Evolutionary conservation across 306 rosid genomes (phyloP).

Genomic region (Carpinus viminea): DNA sequence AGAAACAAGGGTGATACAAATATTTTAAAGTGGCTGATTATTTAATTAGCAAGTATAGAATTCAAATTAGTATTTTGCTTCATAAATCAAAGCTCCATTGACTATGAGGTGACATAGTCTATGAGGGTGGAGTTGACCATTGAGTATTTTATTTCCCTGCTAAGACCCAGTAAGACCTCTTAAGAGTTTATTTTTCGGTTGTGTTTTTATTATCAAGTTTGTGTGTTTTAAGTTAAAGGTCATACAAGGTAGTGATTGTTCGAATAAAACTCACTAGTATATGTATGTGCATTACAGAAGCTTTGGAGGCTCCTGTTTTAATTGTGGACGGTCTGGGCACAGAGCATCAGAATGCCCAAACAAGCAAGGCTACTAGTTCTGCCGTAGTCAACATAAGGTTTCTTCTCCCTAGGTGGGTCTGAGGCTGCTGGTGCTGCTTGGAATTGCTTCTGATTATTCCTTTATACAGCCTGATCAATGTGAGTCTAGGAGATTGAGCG

Average conservation of each 20-base stretch:
- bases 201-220: not conserved
- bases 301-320: constrained; percentile 90
- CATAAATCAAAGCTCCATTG: not conserved
- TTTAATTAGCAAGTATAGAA: not conserved
- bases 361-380: constrained; percentile 47
- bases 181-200: not conserved
- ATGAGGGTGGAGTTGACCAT: not conserved
- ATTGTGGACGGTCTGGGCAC: constrained; percentile 88
- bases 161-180: not conserved
- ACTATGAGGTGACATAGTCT: not conserved
- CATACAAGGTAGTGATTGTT: not conserved
- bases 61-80: not conserved
- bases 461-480: constrained; percentile 24
- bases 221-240: constrained; percentile 5
- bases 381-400: constrained; percentile 17
- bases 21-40: too few species aligned
- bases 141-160: not conserved
- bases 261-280: constrained; percentile 24
- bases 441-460: constrained; percentile 11
- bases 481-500: constrained; percentile 28
- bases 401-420: constrained; percentile 26
- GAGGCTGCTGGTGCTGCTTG: constrained; percentile 32
- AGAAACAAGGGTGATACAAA: too few species aligned
- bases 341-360: constrained; percentile 87
- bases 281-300: constrained; percentile 50